phyloP scores from a whole-genome alignment of 2,329 filamentous ascomycete genomes.

The Neonectria hederae region DNA sequence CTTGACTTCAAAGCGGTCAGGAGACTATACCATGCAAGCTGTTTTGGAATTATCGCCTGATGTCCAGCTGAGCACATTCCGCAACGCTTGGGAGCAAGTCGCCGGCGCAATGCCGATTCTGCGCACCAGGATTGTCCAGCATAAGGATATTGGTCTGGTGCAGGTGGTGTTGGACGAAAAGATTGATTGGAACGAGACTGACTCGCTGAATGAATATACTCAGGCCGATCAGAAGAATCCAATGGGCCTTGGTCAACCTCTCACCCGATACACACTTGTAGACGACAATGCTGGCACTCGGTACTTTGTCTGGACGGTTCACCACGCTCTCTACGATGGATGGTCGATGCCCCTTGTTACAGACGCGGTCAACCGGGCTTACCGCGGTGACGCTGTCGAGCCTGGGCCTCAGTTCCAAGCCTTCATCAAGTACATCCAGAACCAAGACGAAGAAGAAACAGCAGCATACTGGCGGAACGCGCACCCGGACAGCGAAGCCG shows the following conservation, averaged over 20 bases:
- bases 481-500: not conserved
- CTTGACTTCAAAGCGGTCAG: slow-evolving; percentile 42
- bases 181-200: slow-evolving; percentile 41
- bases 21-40: slow-evolving; percentile 31
- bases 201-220: slow-evolving; percentile 48
- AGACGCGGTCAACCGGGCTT: slow-evolving; percentile 9
- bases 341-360: slow-evolving; percentile 32
- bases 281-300: slow-evolving; percentile 2
- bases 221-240: slow-evolving; percentile 46
- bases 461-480: slow-evolving; percentile 10
- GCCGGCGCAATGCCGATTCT: slow-evolving; percentile 44
- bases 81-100: slow-evolving; percentile 26
- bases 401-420: not conserved
- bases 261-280: slow-evolving; percentile 53
- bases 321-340: slow-evolving; percentile 44
- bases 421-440: not conserved
- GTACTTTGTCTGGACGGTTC: slow-evolving; percentile 38
- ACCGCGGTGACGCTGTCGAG: not conserved
- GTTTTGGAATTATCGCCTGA: slow-evolving; percentile 21
- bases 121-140: slow-evolving; percentile 57
- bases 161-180: slow-evolving; percentile 54
- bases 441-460: not conserved
- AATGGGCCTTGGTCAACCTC: slow-evolving; percentile 51
- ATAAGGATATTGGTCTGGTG: slow-evolving; percentile 50
- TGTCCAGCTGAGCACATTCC: slow-evolving; percentile 16